Evolutionary conservation across 257 asterid genomes (phyloP).

Genomic region (Rhazya stricta): DNA sequence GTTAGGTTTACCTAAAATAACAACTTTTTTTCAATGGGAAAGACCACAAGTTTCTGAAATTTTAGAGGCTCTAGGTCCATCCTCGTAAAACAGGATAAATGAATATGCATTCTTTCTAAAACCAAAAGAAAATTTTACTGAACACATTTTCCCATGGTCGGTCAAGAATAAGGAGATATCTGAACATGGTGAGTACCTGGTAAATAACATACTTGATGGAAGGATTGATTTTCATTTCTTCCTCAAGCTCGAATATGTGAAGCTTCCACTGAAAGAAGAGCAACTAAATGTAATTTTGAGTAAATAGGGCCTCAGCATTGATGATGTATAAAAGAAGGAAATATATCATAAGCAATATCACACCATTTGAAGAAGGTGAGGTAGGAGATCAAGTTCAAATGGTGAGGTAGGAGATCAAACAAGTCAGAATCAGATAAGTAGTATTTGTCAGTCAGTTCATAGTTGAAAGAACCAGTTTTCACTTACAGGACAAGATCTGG

Average conservation of each 20-base stretch:
- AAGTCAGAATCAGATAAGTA: background rate
- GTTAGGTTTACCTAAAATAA: background rate
- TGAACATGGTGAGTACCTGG: constrained; percentile 13
- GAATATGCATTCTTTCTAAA: background rate
- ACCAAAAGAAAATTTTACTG: background rate
- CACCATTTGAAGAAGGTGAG: background rate
- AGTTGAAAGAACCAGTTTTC: background rate
- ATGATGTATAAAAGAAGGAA: background rate
- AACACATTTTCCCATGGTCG: background rate
- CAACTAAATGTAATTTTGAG: background rate
- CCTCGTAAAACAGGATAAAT: background rate
- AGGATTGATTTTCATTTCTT: constrained; percentile 26
- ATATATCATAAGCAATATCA: background rate
- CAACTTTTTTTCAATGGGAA: background rate
- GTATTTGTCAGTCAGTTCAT: background rate
- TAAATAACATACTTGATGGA: constrained; percentile 25
- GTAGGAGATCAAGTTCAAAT: background rate
- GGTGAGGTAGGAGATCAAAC: background rate
- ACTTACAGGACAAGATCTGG: constrained; percentile 29
- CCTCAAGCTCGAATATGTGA: constrained; percentile 31
- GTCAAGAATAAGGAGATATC: background rate
- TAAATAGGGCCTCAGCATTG: background rate
- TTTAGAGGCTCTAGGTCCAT: background rate
- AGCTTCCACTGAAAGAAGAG: constrained; percentile 29
- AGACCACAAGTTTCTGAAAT: background rate